These are phyloP conservation scores for Xylaria sp. DNA, from an alignment of 2,329 filamentous ascomycete species.

Conservation along the genomic window DNA sequence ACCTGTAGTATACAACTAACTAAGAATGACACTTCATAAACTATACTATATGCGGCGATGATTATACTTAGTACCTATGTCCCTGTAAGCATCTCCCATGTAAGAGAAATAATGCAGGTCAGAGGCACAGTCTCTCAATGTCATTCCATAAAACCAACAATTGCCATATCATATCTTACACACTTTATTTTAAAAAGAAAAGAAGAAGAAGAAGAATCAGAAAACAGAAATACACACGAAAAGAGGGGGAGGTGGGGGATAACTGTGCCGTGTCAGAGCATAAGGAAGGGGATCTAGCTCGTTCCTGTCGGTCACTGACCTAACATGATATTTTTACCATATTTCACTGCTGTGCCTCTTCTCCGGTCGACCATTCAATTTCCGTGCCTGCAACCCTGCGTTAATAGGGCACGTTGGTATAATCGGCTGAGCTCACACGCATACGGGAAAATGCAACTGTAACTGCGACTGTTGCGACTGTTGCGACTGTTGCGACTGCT, in stretches of 20 bases:
- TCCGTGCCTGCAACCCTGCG: background rate
- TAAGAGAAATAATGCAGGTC: background rate
- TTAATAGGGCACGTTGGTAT: background rate
- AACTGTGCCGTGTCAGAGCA: conserved; percentile 28
- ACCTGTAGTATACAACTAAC: background rate
- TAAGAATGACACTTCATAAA: background rate
- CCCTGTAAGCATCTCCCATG: background rate
- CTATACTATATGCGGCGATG: background rate
- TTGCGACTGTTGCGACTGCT: too few species aligned
- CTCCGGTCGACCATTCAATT: background rate
- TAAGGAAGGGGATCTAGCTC: background rate
- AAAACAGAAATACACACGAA: background rate
- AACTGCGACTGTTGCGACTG: background rate
- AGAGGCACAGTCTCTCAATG: background rate
- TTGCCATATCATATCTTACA: too few species aligned
- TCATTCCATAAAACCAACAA: background rate
- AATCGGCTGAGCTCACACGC: conserved; percentile 1
- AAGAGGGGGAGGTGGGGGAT: background rate
- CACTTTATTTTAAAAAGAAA: too few species aligned
- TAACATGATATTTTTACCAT: background rate
- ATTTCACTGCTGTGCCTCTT: conserved; percentile 2
- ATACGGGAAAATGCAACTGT: conserved; percentile 17
- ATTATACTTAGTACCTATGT: background rate
- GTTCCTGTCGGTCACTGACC: background rate
- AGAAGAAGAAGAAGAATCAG: background rate